Evolutionary conservation across 2,329 filamentous ascomycete species (phyloP).

Genomic region (Penicillium sp.): DNA sequence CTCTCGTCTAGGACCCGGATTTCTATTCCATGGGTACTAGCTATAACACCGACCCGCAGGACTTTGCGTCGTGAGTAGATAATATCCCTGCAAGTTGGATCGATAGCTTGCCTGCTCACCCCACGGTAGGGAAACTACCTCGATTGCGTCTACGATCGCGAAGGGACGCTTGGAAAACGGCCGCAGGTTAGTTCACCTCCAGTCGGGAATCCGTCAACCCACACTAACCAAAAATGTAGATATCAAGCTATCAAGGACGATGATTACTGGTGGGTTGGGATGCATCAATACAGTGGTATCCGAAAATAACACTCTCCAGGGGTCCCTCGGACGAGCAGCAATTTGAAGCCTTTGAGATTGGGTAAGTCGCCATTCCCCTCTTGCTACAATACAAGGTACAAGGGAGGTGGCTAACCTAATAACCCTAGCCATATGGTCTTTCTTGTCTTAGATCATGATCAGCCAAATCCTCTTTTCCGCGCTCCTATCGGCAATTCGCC

Average conservation of each 20-base stretch:
- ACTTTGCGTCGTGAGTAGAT: conserved; percentile 20
- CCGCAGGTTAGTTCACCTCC: conserved; percentile 23
- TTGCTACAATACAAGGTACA: neutral
- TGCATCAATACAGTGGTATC: neutral
- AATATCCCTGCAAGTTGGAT: neutral
- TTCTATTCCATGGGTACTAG: conserved; percentile 8
- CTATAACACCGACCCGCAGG: conserved; percentile 6
- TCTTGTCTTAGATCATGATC: conserved; percentile 19
- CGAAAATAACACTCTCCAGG: conserved; percentile 8
- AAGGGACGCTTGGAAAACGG: conserved; percentile 21
- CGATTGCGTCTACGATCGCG: conserved; percentile 18
- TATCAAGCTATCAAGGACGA: conserved; percentile 22
- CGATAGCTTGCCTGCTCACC: neutral
- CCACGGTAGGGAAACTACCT: conserved; percentile 24
- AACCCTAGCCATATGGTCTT: conserved; percentile 18
- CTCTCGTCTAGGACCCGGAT: conserved; percentile 11
- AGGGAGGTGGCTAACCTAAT: neutral
- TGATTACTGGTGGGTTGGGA: conserved; percentile 22
- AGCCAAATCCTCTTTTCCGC: conserved; percentile 20
- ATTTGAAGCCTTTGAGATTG: conserved; percentile 24
- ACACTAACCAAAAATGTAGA: conserved; percentile 11
- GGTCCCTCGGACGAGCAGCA: conserved; percentile 24
- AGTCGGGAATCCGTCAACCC: neutral
- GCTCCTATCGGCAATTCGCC: conserved; percentile 18
- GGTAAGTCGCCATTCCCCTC: conserved; percentile 8